Conservation (phyloP, 1,284 basidiomycete species). For the Cryptococcus neoformans region DNA sequence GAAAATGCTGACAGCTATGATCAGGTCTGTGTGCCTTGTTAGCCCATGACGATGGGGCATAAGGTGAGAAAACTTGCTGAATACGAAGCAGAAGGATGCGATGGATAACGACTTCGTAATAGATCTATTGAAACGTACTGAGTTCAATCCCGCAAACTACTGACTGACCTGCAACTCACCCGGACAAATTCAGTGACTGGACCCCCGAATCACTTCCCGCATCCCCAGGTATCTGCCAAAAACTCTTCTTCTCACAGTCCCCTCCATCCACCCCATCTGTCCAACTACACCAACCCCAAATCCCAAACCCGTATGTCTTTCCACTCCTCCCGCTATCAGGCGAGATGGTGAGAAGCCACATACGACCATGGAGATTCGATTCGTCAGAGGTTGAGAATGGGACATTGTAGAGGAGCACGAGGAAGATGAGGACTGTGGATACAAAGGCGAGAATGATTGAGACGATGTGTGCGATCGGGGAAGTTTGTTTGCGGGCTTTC, state of each 20-base stretch:
- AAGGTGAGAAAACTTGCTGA: constrained; percentile 1
- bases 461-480: constrained; percentile 2
- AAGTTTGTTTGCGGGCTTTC: constrained; percentile 3
- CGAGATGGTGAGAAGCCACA: constrained; percentile 5
- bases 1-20: not conserved
- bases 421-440: constrained; percentile 4
- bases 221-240: constrained; percentile 7
- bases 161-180: too few species aligned
- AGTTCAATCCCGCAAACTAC: not conserved
- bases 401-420: constrained; percentile 10
- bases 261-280: not conserved
- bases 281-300: constrained; percentile 14
- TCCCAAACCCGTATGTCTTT: constrained; percentile 4
- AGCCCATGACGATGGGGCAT: not conserved
- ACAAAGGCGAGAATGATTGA: constrained; percentile 1
- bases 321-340: not conserved
- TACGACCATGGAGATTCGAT: not conserved
- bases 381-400: constrained; percentile 2
- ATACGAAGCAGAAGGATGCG: constrained; percentile 5
- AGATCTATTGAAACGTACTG: not conserved
- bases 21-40: not conserved
- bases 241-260: constrained; percentile 3
- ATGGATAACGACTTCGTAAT: constrained; percentile 7
- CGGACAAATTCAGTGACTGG: not conserved
- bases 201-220: not conserved